Base-by-base conservation (phyloP, 176 grass and related monocot species). In the Tillandsia fasciculata region DNA sequence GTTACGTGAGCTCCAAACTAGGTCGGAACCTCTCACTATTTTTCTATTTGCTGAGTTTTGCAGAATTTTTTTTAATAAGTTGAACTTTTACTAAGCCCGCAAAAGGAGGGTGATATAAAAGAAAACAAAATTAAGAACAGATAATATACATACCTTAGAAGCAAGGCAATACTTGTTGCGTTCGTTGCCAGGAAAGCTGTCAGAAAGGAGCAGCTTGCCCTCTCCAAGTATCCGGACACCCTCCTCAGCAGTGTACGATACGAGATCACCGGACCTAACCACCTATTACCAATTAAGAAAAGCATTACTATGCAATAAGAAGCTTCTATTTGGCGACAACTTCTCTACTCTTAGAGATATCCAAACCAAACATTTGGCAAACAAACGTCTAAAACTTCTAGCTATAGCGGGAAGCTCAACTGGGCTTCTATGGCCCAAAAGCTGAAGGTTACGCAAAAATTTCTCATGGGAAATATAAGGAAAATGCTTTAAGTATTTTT, bases 141-240 rank as follows among this genome's bases (percentile, higher is more conserved):
- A 61, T 61, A 18, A 9, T 9, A 61, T 48, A 3, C 67, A 75
- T 85, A 97, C 94, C 94, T 97, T 97, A 71, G 94, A 97, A 79
- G 80, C 85, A 57, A 97, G 77, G 56, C 94, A 97, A 59, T 97
- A 97, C 67, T 97, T 97, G 84, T 63, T 97, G 26, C 94, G 84
- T 33, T 97, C 94, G 72, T 97, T 97, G 24, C 94, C 94, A 2
- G 94, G 89, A 65, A 99, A 99, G 80, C 94, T 97, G 76, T 97
- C 94, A 13, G 89, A 99, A 28, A 93, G 84, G 49, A 99, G 81
- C 12, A 97, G 69, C 69, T 92, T 96, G 42, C 93, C 89, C 61
- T 92, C 93, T 50, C 93, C 93, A 4, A 97, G 79, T 81, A 96
- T 83, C 13, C 93, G 81, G 65, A 92, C 93, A 65, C 93, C 93